phyloP scores from a whole-genome alignment of 176 grass and related monocot species.

The Oryza meridionalis region DNA sequence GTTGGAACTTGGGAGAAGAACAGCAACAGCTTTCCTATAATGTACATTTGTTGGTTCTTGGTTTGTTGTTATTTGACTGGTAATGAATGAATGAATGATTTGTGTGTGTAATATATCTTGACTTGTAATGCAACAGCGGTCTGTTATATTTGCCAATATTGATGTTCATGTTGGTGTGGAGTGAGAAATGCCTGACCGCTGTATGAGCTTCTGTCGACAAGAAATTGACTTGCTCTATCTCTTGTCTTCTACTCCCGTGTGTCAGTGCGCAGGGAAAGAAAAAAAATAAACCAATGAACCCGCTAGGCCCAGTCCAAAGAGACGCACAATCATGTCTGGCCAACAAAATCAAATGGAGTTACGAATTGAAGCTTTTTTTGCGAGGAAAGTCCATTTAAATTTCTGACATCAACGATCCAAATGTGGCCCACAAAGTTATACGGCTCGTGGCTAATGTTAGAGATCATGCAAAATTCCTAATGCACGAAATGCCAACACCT shows the following conservation, averaged over 20 bases:
- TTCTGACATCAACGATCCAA: no score
- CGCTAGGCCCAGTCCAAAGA: no score
- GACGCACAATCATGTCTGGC: no score
- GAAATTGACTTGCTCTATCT: background rate
- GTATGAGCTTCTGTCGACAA: background rate
- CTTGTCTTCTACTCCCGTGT: background rate
- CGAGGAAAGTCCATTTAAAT: no score
- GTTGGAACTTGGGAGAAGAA: slow-evolving; percentile 36
- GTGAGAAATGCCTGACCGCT: background rate
- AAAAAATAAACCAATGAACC: no score
- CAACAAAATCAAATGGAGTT: no score
- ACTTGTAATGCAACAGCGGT: slow-evolving; percentile 47
- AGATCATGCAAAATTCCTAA: no score
- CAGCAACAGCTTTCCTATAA: slow-evolving; percentile 54
- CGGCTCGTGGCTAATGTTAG: no score
- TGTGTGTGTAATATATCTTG: slow-evolving; percentile 55
- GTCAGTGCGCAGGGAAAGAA: no score
- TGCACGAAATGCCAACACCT: no score
- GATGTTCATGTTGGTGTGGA: slow-evolving; percentile 38
- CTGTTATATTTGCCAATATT: slow-evolving; percentile 35
- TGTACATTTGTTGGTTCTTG: slow-evolving; percentile 55
- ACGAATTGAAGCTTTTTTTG: no score
- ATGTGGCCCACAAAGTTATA: no score
- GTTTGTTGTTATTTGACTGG: slow-evolving; percentile 55
- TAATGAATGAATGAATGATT: slow-evolving; percentile 44